These are phyloP conservation scores for Theobroma cacao DNA, from an alignment of 345 rosid species.

Conservation along the genomic window DNA sequence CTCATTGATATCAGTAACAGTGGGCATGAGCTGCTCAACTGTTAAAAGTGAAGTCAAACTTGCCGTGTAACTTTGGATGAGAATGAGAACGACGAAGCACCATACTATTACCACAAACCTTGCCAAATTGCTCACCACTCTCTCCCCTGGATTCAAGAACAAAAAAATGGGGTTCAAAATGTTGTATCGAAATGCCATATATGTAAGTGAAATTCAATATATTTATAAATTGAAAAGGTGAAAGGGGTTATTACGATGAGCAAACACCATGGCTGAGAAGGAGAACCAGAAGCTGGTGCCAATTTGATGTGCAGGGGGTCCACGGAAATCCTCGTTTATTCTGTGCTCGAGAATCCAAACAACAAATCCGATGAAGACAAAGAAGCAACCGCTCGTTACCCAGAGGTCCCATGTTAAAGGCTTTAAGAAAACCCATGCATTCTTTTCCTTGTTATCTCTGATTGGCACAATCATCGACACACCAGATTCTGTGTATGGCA, in stretches of 20 bases:
- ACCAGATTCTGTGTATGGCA: conserved; percentile 72
- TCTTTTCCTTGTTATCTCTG: conserved; percentile 31
- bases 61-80: conserved; percentile 80
- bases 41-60: conserved; percentile 61
- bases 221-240: background rate
- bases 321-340: conserved; percentile 59
- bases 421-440: conserved; percentile 65
- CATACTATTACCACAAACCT: conserved; percentile 53
- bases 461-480: conserved; percentile 65
- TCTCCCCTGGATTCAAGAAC: conserved; percentile 44
- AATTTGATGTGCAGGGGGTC: conserved; percentile 43
- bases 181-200: background rate
- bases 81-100: conserved; percentile 62
- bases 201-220: too few relatives aligned
- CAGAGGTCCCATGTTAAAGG: conserved; percentile 70
- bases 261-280: conserved; percentile 64
- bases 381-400: conserved; percentile 50
- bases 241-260: conserved; percentile 10
- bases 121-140: conserved; percentile 47
- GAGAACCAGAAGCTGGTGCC: conserved; percentile 72
- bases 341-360: conserved; percentile 81
- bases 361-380: conserved; percentile 50
- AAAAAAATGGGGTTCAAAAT: background rate
- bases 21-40: conserved; percentile 52
- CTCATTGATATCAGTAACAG: conserved; percentile 32